Evolutionary conservation across 441 rosid species (phyloP).

Genomic region (Bocquillonia castaneifolia): DNA sequence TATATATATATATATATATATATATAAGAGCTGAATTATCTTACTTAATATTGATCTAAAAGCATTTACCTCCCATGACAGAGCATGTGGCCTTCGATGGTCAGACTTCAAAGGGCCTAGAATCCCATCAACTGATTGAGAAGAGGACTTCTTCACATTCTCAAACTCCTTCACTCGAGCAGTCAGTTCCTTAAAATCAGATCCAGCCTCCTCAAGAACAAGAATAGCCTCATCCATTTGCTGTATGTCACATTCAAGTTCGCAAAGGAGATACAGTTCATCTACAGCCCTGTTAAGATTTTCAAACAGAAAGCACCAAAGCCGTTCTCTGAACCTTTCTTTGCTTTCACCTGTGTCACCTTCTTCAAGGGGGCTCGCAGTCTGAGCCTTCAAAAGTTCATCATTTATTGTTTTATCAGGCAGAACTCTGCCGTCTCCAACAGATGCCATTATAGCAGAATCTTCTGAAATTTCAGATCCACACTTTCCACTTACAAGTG

Average conservation of each 20-base stretch:
- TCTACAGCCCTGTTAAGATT: constrained; percentile 80
- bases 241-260: constrained; percentile 66
- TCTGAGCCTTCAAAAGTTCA: constrained; percentile 30
- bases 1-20: too few species aligned
- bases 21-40: neutral
- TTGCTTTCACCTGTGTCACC: constrained; percentile 57
- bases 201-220: constrained; percentile 76
- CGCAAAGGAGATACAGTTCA: constrained; percentile 80
- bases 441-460: constrained; percentile 17
- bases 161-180: constrained; percentile 65
- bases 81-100: constrained; percentile 80
- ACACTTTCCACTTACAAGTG: constrained; percentile 25
- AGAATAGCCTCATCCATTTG: constrained; percentile 82
- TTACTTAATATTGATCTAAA: constrained; percentile 2
- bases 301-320: constrained; percentile 84
- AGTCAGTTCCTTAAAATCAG: constrained; percentile 62
- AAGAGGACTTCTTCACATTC: constrained; percentile 44
- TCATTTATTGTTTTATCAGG: constrained; percentile 21
- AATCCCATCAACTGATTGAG: constrained; percentile 41
- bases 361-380: constrained; percentile 37
- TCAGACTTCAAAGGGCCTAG: constrained; percentile 50
- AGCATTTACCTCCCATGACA: constrained; percentile 74
- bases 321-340: constrained; percentile 72
- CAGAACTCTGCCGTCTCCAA: constrained; percentile 21
- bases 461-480: constrained; percentile 32